phyloP scores from a whole-genome alignment of 2,329 filamentous ascomycete species.

The Calonectria pseudoreteaudii region DNA sequence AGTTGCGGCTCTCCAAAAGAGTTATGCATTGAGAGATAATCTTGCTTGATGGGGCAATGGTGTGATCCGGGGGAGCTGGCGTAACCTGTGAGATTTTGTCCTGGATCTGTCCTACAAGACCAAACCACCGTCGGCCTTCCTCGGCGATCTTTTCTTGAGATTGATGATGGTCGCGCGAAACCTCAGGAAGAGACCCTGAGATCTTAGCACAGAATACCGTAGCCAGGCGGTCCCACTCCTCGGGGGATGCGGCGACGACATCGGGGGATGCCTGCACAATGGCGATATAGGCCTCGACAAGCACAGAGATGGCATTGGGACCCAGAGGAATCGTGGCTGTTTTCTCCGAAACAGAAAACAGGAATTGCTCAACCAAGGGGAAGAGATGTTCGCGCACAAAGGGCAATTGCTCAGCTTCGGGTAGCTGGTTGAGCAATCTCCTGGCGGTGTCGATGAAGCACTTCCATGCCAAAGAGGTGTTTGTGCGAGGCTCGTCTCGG shows the following conservation, averaged over 20 bases:
- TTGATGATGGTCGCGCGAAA: slow-evolving; percentile 79
- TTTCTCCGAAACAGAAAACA: slow-evolving; percentile 59
- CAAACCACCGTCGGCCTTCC: slow-evolving; percentile 76
- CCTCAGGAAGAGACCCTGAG: slow-evolving; percentile 81
- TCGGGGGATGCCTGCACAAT: slow-evolving; percentile 54
- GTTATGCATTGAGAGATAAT: slow-evolving; percentile 52
- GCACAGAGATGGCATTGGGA: slow-evolving; percentile 50
- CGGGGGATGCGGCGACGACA: slow-evolving; percentile 61
- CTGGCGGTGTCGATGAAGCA: slow-evolving; percentile 76
- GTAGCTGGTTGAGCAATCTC: slow-evolving; percentile 61
- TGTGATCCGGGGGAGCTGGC: slow-evolving; percentile 44
- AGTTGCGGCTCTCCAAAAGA: slow-evolving; percentile 62
- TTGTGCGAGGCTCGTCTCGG: slow-evolving; percentile 79
- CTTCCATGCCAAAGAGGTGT: slow-evolving; percentile 77
- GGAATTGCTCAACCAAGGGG: slow-evolving; percentile 66
- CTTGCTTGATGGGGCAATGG: slow-evolving; percentile 43
- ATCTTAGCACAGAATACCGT: slow-evolving; percentile 73
- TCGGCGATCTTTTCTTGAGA: slow-evolving; percentile 78
- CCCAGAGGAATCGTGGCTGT: slow-evolving; percentile 48
- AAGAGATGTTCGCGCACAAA: slow-evolving; percentile 64
- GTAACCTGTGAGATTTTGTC: slow-evolving; percentile 41
- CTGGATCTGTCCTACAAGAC: slow-evolving; percentile 63
- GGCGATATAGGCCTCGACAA: slow-evolving; percentile 62
- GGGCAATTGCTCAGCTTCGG: slow-evolving; percentile 57
- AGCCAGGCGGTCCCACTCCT: slow-evolving; percentile 74